Evolutionary conservation across 2,329 filamentous ascomycete genomes (phyloP).

Genomic region (Apiospora hydei): DNA sequence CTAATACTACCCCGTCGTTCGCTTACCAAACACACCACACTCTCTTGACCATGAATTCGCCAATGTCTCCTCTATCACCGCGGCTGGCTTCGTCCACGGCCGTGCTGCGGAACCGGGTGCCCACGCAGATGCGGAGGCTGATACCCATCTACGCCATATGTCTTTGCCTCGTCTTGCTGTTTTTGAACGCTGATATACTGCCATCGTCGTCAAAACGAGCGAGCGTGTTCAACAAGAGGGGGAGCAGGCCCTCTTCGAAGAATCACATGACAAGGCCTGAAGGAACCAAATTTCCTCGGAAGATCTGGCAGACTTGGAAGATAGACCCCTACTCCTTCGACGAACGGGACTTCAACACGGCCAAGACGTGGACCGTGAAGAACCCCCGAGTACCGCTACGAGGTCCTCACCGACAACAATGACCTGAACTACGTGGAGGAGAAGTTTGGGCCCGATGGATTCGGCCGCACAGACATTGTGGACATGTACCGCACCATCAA

Average conservation of each 20-base stretch:
- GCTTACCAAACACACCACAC: conserved; percentile 11
- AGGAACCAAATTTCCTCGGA: conserved; percentile 59
- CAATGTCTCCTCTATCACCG: conserved; percentile 46
- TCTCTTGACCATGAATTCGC: conserved; percentile 38
- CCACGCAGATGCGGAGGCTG: conserved; percentile 56
- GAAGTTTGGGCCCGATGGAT: conserved; percentile 69
- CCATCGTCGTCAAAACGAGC: conserved; percentile 26
- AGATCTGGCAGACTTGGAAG: conserved; percentile 84
- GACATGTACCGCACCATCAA: conserved; percentile 65
- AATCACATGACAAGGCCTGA: conserved; percentile 31
- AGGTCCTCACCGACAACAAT: conserved; percentile 74
- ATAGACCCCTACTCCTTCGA: conserved; percentile 72
- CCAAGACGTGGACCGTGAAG: conserved; percentile 70
- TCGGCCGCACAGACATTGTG: conserved; percentile 72
- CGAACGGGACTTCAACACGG: conserved; percentile 64
- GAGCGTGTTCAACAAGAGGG: conserved; percentile 28
- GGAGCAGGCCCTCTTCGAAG: not conserved
- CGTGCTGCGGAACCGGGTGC: conserved; percentile 48
- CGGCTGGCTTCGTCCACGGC: conserved; percentile 34
- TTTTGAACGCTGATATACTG: conserved; percentile 51
- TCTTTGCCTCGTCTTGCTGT: conserved; percentile 52
- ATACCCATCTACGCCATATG: conserved; percentile 55
- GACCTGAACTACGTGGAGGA: conserved; percentile 72
- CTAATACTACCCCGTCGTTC: not conserved
- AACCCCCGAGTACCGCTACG: conserved; percentile 73